These are phyloP conservation scores for Colletotrichum sojae DNA, from an alignment of 2,329 filamentous ascomycete genomes.

Conservation along the genomic window DNA sequence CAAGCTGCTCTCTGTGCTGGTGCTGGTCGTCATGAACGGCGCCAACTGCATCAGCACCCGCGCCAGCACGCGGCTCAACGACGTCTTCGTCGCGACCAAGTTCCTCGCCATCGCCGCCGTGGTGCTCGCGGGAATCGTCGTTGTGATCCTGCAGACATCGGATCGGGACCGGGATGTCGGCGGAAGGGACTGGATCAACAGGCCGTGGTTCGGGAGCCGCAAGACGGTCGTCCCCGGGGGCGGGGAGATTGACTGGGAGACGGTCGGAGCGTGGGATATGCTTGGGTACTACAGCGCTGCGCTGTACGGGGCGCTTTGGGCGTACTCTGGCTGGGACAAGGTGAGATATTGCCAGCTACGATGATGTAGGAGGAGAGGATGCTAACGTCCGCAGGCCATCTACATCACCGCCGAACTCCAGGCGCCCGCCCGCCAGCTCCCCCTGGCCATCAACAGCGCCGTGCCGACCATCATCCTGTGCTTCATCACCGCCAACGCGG, in stretches of 20 bases:
- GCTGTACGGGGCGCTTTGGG: conserved; percentile 74
- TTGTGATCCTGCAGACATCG: conserved; percentile 57
- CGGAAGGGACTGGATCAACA: conserved; percentile 65
- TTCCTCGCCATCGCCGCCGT: conserved; percentile 64
- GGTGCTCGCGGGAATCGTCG: conserved; percentile 64
- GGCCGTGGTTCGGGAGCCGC: conserved; percentile 69
- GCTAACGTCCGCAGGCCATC: conserved; percentile 58
- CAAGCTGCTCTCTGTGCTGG: conserved; percentile 65
- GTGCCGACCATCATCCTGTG: conserved; percentile 72
- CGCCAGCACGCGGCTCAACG: conserved; percentile 68
- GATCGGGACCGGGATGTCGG: conserved; percentile 56
- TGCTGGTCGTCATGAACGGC: conserved; percentile 62
- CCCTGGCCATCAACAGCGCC: conserved; percentile 73
- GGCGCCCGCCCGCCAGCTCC: conserved; percentile 66
- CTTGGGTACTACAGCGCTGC: conserved; percentile 73
- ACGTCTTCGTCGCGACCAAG: conserved; percentile 69
- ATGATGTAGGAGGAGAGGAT: not conserved
- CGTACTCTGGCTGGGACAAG: conserved; percentile 78
- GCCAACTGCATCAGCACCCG: conserved; percentile 71
- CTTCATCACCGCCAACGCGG: conserved; percentile 72
- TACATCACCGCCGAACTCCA: conserved; percentile 69
- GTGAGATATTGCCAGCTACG: conserved; percentile 50
- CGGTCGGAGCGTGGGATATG: conserved; percentile 68
- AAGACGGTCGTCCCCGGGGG: conserved; percentile 66
- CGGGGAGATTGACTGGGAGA: conserved; percentile 62